Percentiles rank a stretch among this genome's conserved stretches.
phyloP scores from a whole-genome alignment of 1,284 basidiomycete genomes.

The Ganoderma leucocontextum region DNA sequence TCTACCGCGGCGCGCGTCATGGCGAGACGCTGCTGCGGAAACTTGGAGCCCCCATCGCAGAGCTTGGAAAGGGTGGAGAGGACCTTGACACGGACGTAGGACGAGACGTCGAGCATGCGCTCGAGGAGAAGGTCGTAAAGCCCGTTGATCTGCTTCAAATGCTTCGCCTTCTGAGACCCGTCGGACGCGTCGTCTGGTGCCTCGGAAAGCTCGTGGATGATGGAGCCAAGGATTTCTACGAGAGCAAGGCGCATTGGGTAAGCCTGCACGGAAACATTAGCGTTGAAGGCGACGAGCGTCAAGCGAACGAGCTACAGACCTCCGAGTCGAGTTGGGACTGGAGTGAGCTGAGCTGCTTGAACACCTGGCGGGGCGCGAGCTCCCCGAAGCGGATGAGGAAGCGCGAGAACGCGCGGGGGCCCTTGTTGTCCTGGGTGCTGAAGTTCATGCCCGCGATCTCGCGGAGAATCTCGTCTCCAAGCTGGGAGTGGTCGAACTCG shows the following conservation, averaged over 20 bases:
- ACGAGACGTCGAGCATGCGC: slow-evolving; percentile 88
- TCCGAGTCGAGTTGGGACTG: slow-evolving; percentile 92
- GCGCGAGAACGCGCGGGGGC: slow-evolving; percentile 84
- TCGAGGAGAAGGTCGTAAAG: slow-evolving; percentile 89
- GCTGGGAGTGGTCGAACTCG: slow-evolving; percentile 90
- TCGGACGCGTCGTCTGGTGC: slow-evolving; percentile 62
- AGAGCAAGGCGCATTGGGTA: slow-evolving; percentile 97
- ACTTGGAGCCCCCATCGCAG: slow-evolving; percentile 80
- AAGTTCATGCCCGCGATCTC: slow-evolving; percentile 87
- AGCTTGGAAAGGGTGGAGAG: slow-evolving; percentile 80
- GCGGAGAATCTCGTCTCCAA: slow-evolving; percentile 90
- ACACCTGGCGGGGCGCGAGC: slow-evolving; percentile 82
- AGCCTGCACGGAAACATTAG: slow-evolving; percentile 57
- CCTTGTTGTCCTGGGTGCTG: slow-evolving; percentile 86
- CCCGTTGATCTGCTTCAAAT: slow-evolving; percentile 83
- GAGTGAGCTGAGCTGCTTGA: slow-evolving; percentile 91
- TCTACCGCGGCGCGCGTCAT: slow-evolving; percentile 82
- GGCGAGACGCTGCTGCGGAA: slow-evolving; percentile 85
- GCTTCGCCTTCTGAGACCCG: slow-evolving; percentile 62
- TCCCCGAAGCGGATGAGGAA: slow-evolving; percentile 90
- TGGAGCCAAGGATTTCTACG: slow-evolving; percentile 84
- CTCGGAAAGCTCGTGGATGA: slow-evolving; percentile 80
- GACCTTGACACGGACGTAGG: slow-evolving; percentile 92
- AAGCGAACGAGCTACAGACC: slow-evolving; percentile 51
- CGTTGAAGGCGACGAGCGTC: slow-evolving; percentile 5